phyloP scores from a whole-genome alignment of 306 rosid species.

The Vicia villosa region DNA sequence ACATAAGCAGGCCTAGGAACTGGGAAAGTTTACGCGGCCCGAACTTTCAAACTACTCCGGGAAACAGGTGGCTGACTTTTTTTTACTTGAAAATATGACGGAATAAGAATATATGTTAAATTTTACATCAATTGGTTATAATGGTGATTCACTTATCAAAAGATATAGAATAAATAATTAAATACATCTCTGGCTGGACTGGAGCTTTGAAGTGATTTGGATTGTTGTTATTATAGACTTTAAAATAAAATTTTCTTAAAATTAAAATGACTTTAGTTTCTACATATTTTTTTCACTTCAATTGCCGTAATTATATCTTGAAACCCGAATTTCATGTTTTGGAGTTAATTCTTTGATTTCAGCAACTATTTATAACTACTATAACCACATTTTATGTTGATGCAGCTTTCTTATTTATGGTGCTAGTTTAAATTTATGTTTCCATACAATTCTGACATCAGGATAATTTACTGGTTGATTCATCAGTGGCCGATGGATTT shows the following conservation, averaged over 20 bases:
- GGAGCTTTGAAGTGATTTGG: conserved; percentile 23
- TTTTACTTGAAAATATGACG: conserved; percentile 34
- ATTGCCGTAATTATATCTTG: conserved; percentile 18
- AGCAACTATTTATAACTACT: conserved; percentile 35
- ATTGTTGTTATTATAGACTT: background rate
- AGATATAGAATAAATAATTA: conserved; percentile 1
- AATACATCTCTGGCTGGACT: background rate
- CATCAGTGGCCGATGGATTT: conserved; percentile 97
- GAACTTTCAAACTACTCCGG: conserved; percentile 87
- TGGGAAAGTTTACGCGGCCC: conserved; percentile 66
- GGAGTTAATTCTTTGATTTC: conserved; percentile 28
- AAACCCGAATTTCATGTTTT: conserved; percentile 26
- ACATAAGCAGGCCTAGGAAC: conserved; percentile 69
- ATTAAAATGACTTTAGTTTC: conserved; percentile 17
- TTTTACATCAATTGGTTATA: conserved; percentile 11
- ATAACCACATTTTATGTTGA: conserved; percentile 35
- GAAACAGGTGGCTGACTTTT: conserved; percentile 76
- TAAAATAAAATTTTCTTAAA: conserved; percentile 18
- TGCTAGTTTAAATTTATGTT: conserved; percentile 61
- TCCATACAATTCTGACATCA: conserved; percentile 81
- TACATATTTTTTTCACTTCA: background rate
- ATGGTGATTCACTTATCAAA: background rate
- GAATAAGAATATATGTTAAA: conserved; percentile 6
- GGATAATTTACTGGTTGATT: conserved; percentile 86
- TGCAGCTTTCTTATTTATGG: conserved; percentile 45